phyloP scores from a whole-genome alignment of 805 yeast genomes.

The Zygoascus tannicola region DNA sequence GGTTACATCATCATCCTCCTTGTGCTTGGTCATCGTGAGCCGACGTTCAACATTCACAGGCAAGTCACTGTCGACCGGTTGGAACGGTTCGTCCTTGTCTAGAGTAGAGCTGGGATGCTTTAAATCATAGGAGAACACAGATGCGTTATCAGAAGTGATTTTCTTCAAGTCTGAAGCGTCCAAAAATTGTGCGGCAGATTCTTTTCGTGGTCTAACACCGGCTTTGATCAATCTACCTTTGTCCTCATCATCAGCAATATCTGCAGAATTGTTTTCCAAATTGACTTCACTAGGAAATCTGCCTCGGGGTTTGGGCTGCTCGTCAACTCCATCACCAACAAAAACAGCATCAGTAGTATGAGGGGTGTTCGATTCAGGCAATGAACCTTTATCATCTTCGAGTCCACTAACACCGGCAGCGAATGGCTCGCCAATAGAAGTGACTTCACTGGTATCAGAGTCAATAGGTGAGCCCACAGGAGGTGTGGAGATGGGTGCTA shows the following conservation, averaged over 20 bases:
- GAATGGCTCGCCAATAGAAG: constrained; percentile 22
- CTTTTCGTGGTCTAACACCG: background rate
- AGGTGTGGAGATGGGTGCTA: background rate
- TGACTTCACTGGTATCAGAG: constrained; percentile 20
- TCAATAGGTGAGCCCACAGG: constrained; percentile 12
- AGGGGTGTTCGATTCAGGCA: background rate
- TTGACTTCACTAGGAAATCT: constrained; percentile 20
- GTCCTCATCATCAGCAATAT: constrained; percentile 10
- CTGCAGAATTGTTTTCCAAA: constrained; percentile 10
- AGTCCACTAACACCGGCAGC: constrained; percentile 1
- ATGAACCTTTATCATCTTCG: constrained; percentile 1
- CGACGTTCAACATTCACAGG: constrained; percentile 28
- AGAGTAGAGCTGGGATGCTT: constrained; percentile 23
- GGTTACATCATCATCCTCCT: constrained; percentile 22
- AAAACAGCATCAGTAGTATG: constrained; percentile 1
- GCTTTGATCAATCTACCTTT: constrained; percentile 5
- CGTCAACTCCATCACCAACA: background rate
- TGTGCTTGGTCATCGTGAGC: constrained; percentile 25
- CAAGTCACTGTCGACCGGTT: constrained; percentile 23
- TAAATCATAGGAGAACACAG: constrained; percentile 28
- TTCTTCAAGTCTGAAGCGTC: constrained; percentile 7
- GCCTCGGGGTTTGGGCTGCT: constrained; percentile 11
- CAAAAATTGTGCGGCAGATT: constrained; percentile 1
- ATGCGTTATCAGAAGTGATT: constrained; percentile 18
- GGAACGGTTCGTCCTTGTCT: constrained; percentile 23